Base-by-base conservation (phyloP, 2,329 filamentous ascomycete genomes). In the Neophaeococcomyces aloes region DNA sequence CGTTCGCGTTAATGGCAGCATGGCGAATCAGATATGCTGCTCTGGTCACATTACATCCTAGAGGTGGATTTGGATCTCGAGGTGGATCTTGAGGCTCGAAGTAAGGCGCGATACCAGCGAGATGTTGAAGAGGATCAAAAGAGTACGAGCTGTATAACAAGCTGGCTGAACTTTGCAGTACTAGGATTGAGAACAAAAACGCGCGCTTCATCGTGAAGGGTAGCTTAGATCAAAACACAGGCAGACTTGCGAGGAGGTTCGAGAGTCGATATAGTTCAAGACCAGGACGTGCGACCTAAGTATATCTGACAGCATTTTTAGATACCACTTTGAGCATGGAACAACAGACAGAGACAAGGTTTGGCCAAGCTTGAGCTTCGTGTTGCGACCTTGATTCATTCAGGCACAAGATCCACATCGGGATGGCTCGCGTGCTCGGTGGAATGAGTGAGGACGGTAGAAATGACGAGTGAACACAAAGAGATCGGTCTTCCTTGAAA, bases 1-100 rank as follows among this genome's bases (percentile, higher is more conserved):
- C 74, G 48, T 78, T 78, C 50, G 71, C 71, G 52, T 76, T 76
- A 44, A 78, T 77, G 29, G 75, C 74, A 0, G 74, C 74, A 51
- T 78, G 75, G n/a, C 75, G 73, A 13, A 71, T 66, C 0, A 78
- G 62, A 56, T 77, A 78, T 2, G 73, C 71, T 0, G 73, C 73
- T 21, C 68, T 66, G 0, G 64, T 67, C 1, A 70, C 61, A 0
- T 65, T 67, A 57, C 74, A 78, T 7, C 72, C 67, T 44, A 68
- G 66, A 0, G 73, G 73, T 3, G 68, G 56, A 3, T 59, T 53
- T 1, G 67, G 66, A 8, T 66, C 64, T 5, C 62, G 47, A 1
- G 62, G 65, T 18, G 72, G 69, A 43, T 72, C 66, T 47, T 72
- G 65, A 0, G 73, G 67, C 51, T 76, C 72, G 42, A 75, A 78